These are phyloP conservation scores for Talaromyces sp. DNA, from an alignment of 2,329 filamentous ascomycete species.

Conservation along the genomic window DNA sequence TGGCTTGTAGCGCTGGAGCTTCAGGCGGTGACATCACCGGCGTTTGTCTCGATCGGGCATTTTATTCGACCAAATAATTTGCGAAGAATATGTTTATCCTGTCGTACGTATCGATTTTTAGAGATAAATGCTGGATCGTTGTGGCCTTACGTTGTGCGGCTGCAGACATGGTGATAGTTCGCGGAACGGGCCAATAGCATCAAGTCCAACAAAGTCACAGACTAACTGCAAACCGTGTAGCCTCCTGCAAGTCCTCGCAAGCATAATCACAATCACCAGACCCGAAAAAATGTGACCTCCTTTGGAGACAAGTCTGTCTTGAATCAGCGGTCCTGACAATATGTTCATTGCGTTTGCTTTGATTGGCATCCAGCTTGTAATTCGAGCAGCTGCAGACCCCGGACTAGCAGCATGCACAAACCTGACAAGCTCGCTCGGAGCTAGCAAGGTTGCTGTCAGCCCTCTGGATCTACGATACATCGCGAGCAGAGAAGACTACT, in stretches of 20 bases:
- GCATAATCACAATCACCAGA: background rate
- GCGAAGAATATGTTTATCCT: background rate
- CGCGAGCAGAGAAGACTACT: slow-evolving; percentile 18
- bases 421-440: background rate
- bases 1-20: background rate
- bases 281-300: background rate
- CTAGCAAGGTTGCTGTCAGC: slow-evolving; percentile 14
- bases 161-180: background rate
- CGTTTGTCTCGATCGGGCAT: no score
- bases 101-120: background rate
- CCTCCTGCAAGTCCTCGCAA: background rate
- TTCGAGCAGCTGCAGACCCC: background rate
- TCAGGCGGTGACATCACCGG: background rate
- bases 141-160: background rate
- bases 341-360: background rate
- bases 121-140: background rate
- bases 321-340: no score
- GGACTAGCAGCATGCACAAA: slow-evolving; percentile 3
- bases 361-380: background rate
- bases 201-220: no score
- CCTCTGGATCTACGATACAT: slow-evolving; percentile 14
- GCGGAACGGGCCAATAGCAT: background rate
- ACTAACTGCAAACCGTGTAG: background rate
- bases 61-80: background rate
- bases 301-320: background rate